Evolutionary conservation across 345 rosid species (phyloP), one percentile per base, ranked within the genome.

Genomic region (Melaleuca alternifolia): DNA sequence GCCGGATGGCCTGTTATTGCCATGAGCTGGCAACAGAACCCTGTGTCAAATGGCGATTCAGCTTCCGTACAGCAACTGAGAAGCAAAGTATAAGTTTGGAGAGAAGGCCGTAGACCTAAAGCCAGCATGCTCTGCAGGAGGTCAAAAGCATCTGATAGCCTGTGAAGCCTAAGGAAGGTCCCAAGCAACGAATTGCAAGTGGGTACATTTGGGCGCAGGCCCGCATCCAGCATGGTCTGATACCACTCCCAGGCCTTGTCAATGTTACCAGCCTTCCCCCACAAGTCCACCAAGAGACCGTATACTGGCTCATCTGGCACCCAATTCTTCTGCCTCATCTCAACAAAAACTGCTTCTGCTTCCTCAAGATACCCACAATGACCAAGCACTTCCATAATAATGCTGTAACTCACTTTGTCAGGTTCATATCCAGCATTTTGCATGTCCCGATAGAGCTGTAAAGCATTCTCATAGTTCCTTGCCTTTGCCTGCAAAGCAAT

Each of bases 321-420:
- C 99, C 96, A 97, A 85, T 92, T 92, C 89, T 94, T 96, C 86
- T 86, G 89, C 84, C 92, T 92, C 99, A 97, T 97, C 92, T 94
- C 96, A 37, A 86, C 65, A 86, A 95, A 97, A 89, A 97, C 90
- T 57, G 92, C 95, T 90, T 97, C 98, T 50, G 96, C 96, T 91
- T 96, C 99, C 86, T 94, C 96, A 51, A 96, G 97, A 91, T 90
- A 90, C 50, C 98, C 99, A 88, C 94, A 94, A 79, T 96, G 98
- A 86, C 99, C 99, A 61, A 97, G 98, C 87, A 93, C 99, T 92
- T 96, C 99, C 98, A 97, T 97, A 71, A 97, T 94, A 86, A 97
- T 96, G 88, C 97, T 96, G 87, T 96, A 97, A 4, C 96, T 96
- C 89, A 97, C 96, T 89, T 96, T 97, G 89, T 97, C 99, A 44